These are phyloP conservation scores for Copromyces sp. DNA, from an alignment of 495 filamentous ascomycete species.

Conservation along the genomic window DNA sequence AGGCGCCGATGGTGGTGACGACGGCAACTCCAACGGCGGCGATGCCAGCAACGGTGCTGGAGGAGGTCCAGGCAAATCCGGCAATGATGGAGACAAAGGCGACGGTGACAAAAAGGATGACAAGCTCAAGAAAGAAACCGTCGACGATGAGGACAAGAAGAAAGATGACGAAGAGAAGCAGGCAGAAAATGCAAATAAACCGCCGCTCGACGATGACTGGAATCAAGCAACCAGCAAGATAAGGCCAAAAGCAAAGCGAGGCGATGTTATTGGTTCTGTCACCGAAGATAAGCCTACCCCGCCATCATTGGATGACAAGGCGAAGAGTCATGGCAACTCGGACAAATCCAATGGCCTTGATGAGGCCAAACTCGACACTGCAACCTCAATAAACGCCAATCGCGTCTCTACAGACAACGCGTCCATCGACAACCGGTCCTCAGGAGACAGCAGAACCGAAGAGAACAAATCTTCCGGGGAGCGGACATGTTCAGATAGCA, in stretches of 20 bases:
- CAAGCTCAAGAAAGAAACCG: constrained; percentile 21
- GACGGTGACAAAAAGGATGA: constrained; percentile 21
- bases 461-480: not conserved
- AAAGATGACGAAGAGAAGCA: constrained; percentile 13
- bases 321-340: constrained; percentile 12
- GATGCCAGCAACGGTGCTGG: constrained; percentile 9
- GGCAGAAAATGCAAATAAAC: constrained; percentile 15
- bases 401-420: constrained; percentile 25
- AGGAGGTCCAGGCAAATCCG: constrained; percentile 12
- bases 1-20: constrained; percentile 18
- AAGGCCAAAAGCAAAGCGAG: not conserved
- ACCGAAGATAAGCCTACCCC: not conserved
- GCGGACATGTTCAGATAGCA: not conserved
- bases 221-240: not conserved
- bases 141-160: constrained; percentile 19
- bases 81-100: constrained; percentile 19
- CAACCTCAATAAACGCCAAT: constrained; percentile 27
- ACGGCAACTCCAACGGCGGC: constrained; percentile 13
- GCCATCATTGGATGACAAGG: not conserved
- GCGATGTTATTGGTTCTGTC: not conserved
- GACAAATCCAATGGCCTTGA: constrained; percentile 29
- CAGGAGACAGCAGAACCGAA: not conserved
- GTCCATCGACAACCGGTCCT: constrained; percentile 2
- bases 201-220: constrained; percentile 14
- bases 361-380: constrained; percentile 41